Base-by-base conservation (phyloP, 1,139 yeast species). In the Taphrina communis region DNA sequence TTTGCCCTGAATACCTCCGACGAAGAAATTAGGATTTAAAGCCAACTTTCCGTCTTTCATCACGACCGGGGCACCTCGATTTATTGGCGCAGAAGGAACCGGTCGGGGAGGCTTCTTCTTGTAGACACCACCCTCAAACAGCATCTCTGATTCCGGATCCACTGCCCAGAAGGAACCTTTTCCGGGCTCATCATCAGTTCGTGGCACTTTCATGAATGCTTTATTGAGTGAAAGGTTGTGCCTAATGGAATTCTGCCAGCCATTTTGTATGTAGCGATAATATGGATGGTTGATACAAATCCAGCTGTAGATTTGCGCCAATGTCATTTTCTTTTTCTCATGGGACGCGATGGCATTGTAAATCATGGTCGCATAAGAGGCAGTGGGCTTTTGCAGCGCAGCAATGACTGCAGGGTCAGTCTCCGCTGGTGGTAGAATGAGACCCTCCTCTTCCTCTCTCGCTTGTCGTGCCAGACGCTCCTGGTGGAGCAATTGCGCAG, bases 211-310 rank as follows among this genome's bases (percentile, higher is more conserved):
- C 70, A 87, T 84, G 80, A 94, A 94, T 8, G 93, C 87, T 78
- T 91, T 91, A 78, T 92, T 92, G 73, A 91, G 82, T 35, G 93
- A 88, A 56, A 94, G 82, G 75, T 91, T 92, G 79, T 94, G 99
- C 61, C 95, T 84, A 17, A 94, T 96, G 0, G 96, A 86, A 75
- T 90, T 88, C 79, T 94, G 99, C 99, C 99, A 94, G 1, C 98
- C 98, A 77, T 92, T 97, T 0, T 96, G 92, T 75, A 97, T 92
- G 78, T 90, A 94, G 75, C 88, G 85, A 78, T 90, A 94, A 78
- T 90, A 94, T 1, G 98, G 99, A 77, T 89, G 93, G 11, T 89
- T 79, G 53, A 90, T 96, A 76, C 89, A 89, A 66, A 94, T 90
- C 1, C 92, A 90, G 69, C 89, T 90, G 77, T 90, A 88, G 58